These are phyloP conservation scores for Aureobasidium sp. DNA, from an alignment of 2,329 filamentous ascomycete species.

Conservation along the genomic window DNA sequence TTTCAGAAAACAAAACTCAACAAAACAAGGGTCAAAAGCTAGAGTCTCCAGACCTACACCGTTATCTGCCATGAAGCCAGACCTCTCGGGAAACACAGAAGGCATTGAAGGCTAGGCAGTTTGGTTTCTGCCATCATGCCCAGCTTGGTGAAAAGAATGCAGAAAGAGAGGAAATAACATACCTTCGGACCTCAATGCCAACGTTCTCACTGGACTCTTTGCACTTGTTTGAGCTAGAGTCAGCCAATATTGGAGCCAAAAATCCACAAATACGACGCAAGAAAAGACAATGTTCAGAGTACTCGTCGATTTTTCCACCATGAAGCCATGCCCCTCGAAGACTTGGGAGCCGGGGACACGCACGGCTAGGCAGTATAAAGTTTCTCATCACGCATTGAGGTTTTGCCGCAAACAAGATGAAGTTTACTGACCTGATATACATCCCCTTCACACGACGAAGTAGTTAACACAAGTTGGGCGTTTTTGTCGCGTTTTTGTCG, in stretches of 20 bases:
- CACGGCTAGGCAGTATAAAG: not conserved
- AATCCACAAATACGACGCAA: not conserved
- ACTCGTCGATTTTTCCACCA: not conserved
- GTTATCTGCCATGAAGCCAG: not conserved
- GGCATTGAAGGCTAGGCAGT: not conserved
- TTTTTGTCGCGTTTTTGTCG: not conserved
- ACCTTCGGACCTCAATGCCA: not conserved
- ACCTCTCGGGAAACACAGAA: not conserved
- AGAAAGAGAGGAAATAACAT: not conserved
- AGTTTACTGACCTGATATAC: not conserved
- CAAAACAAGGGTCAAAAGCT: not conserved
- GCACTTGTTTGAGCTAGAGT: not conserved
- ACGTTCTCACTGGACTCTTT: not conserved
- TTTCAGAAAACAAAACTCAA: not conserved
- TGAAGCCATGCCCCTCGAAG: not conserved
- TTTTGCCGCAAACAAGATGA: not conserved
- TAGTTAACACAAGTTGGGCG: not conserved
- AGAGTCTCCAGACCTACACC: not conserved
- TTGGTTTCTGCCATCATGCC: not conserved
- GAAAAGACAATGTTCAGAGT: not conserved
- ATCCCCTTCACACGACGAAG: not conserved
- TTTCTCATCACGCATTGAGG: not conserved
- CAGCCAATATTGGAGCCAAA: not conserved
- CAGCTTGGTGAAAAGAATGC: not conserved
- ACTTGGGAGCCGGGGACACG: not conserved